Evolutionary conservation across 2,329 filamentous ascomycete genomes (phyloP).

Genomic region (Drechmeria coniospora): DNA sequence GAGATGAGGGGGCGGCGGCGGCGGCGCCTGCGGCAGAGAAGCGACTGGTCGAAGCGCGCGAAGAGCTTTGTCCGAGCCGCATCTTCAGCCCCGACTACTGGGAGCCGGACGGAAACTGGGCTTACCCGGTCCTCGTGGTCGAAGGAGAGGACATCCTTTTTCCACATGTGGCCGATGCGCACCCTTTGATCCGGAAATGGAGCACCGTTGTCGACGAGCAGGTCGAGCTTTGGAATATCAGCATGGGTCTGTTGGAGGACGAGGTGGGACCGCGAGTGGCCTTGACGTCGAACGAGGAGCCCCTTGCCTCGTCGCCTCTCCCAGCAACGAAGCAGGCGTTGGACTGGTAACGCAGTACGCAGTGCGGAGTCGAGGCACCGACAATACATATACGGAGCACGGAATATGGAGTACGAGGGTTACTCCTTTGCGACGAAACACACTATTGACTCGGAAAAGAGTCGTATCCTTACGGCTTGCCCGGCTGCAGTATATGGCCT

Average conservation of each 20-base stretch:
- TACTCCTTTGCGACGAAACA: no score
- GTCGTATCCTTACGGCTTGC: no score
- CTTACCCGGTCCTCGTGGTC: slow-evolving; percentile 33
- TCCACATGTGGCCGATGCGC: slow-evolving; percentile 46
- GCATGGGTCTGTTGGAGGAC: slow-evolving; percentile 16
- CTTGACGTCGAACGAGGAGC: slow-evolving; percentile 12
- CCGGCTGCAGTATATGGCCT: no score
- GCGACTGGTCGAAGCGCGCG: slow-evolving; percentile 33
- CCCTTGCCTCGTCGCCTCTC: slow-evolving; percentile 8
- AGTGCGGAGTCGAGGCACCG: no score
- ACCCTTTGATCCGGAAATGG: slow-evolving; percentile 55
- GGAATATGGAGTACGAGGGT: no score
- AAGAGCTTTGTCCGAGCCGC: slow-evolving; percentile 43
- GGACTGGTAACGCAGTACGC: slow-evolving; percentile 24
- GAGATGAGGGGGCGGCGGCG: slow-evolving; percentile 9
- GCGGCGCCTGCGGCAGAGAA: no score
- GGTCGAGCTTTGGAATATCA: slow-evolving; percentile 18
- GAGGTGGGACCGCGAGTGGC: slow-evolving; percentile 16
- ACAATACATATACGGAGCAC: no score
- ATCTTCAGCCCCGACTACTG: slow-evolving; percentile 56
- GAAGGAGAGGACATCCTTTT: slow-evolving; percentile 34
- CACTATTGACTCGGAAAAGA: no score
- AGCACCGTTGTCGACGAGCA: slow-evolving; percentile 18
- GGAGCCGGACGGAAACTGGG: slow-evolving; percentile 56
- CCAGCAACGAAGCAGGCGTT: slow-evolving; percentile 16